phyloP scores from a whole-genome alignment of 106 monocot species.

The Ottelia alismoides region DNA sequence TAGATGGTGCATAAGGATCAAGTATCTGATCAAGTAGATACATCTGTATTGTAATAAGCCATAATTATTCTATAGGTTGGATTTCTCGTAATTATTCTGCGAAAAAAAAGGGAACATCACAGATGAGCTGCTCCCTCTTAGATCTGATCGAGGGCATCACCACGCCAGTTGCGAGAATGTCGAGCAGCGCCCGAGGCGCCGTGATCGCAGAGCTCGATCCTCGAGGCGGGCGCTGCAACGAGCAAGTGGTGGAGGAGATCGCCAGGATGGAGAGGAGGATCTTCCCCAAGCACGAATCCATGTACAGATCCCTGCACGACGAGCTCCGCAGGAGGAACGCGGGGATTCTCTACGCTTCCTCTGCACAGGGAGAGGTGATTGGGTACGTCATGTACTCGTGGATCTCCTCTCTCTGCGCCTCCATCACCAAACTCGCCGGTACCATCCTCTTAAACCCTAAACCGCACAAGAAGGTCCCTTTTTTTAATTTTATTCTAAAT shows the following conservation, averaged over 20 bases:
- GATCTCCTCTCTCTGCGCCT: conserved; percentile 69
- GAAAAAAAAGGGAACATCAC: no score
- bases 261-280: conserved; percentile 60
- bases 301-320: conserved; percentile 37
- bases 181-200: background rate
- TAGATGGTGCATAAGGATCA: no score
- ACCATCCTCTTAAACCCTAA: no score
- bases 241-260: conserved; percentile 40
- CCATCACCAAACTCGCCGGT: conserved; percentile 98
- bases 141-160: no score
- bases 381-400: conserved; percentile 87
- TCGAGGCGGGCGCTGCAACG: conserved; percentile 4
- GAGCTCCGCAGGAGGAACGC: conserved; percentile 59
- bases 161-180: no score
- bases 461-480: no score
- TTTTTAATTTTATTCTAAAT: no score
- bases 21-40: no score
- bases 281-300: conserved; percentile 94
- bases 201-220: conserved; percentile 33
- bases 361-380: conserved; percentile 24
- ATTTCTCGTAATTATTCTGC: no score
- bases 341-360: conserved; percentile 45
- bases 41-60: no score
- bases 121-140: no score
- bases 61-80: no score